Conservation (phyloP, 1,284 basidiomycete species). For the Testicularia cyperi region DNA sequence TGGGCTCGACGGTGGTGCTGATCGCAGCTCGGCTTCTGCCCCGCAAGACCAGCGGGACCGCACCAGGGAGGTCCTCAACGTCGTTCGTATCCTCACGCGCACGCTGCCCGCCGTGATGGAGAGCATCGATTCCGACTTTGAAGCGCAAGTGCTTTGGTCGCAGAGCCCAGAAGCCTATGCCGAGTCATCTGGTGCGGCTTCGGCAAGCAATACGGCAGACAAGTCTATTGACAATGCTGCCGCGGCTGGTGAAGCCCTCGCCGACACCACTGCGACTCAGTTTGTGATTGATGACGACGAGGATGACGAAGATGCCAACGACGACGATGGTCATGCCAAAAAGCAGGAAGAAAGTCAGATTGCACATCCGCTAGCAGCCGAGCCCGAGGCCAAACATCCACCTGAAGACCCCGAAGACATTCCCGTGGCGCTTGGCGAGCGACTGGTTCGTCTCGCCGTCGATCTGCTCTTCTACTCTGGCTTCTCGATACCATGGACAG, state of each 20-base stretch:
- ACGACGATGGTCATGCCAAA: slow-evolving; percentile 8
- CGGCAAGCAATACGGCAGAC: background rate
- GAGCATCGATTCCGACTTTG: slow-evolving; percentile 13
- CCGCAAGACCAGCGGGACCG: slow-evolving; percentile 30
- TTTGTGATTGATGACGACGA: slow-evolving; percentile 55
- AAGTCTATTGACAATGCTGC: background rate
- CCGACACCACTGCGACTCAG: slow-evolving; percentile 36
- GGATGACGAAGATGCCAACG: slow-evolving; percentile 16
- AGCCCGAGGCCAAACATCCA: background rate
- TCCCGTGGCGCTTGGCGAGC: slow-evolving; percentile 32
- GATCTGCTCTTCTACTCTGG: slow-evolving; percentile 57
- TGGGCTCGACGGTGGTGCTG: slow-evolving; percentile 6
- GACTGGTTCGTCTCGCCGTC: slow-evolving; percentile 32
- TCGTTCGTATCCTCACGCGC: slow-evolving; percentile 49
- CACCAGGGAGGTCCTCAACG: slow-evolving; percentile 51
- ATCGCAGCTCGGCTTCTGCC: background rate
- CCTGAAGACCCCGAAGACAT: slow-evolving; percentile 9
- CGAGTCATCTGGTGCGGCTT: slow-evolving; percentile 2
- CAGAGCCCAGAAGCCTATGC: slow-evolving; percentile 13
- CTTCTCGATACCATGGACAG: slow-evolving; percentile 57
- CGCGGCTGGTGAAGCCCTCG: slow-evolving; percentile 25
- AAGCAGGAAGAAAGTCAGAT: background rate
- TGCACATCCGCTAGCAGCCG: slow-evolving; percentile 25
- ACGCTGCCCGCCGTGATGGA: slow-evolving; percentile 48
- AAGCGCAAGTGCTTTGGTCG: slow-evolving; percentile 37